These are phyloP conservation scores for Kodamaea fungicola DNA, from an alignment of 1,139 yeast species.

Conservation along the genomic window DNA sequence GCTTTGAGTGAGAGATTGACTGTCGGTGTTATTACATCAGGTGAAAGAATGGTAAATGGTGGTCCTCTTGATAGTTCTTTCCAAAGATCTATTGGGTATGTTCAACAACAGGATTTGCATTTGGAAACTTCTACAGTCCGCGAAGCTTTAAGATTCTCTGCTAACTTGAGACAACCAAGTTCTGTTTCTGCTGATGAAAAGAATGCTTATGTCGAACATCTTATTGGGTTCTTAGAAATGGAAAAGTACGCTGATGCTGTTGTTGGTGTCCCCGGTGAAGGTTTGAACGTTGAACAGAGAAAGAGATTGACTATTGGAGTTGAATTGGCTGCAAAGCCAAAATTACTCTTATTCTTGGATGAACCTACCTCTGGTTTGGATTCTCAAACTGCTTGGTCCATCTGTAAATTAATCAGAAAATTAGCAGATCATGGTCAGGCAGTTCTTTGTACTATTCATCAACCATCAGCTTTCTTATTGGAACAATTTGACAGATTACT, in stretches of 20 bases:
- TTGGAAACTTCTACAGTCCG: slow-evolving; percentile 71
- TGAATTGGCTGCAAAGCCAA: slow-evolving; percentile 85
- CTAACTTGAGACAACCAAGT: slow-evolving; percentile 68
- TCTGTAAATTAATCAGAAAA: slow-evolving; percentile 71
- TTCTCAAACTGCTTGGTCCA: slow-evolving; percentile 90
- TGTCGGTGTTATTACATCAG: slow-evolving; percentile 69
- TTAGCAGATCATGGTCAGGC: slow-evolving; percentile 80
- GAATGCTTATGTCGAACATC: slow-evolving; percentile 67
- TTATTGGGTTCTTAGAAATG: slow-evolving; percentile 70
- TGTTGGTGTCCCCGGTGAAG: slow-evolving; percentile 80
- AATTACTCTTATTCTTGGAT: slow-evolving; percentile 74
- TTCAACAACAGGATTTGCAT: slow-evolving; percentile 80
- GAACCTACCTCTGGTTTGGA: slow-evolving; percentile 94
- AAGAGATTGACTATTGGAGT: slow-evolving; percentile 84
- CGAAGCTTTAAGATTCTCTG: slow-evolving; percentile 72
- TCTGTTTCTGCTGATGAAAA: slow-evolving; percentile 55
- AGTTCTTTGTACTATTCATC: slow-evolving; percentile 78
- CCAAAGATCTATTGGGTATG: slow-evolving; percentile 81
- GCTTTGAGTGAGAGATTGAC: slow-evolving; percentile 77
- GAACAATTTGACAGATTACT: slow-evolving; percentile 75
- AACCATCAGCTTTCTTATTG: slow-evolving; percentile 74
- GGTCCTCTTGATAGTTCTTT: slow-evolving; percentile 64
- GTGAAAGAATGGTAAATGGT: slow-evolving; percentile 74
- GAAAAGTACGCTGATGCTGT: slow-evolving; percentile 71
- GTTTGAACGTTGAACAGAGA: slow-evolving; percentile 79